Conservation (phyloP, 768 basidiomycete species). For the Dioszegia crocea region DNA sequence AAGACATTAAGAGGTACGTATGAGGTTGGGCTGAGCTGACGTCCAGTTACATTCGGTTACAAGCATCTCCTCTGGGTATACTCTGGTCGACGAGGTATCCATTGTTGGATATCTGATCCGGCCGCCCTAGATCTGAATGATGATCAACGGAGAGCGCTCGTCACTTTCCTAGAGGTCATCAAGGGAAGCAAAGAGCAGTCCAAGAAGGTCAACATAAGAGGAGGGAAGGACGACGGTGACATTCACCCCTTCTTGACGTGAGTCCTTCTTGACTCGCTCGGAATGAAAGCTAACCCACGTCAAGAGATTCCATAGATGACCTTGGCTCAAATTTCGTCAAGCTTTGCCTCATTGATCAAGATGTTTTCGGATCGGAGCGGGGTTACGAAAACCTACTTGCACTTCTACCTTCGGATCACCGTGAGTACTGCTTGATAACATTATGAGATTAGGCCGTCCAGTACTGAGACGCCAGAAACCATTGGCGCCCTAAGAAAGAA, state of each 20-base stretch:
- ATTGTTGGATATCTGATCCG: constrained; percentile 91
- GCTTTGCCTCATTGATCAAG: constrained; percentile 74
- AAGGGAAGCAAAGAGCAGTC: constrained; percentile 73
- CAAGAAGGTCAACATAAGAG: constrained; percentile 75
- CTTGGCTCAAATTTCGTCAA: constrained; percentile 61
- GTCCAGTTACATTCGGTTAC: constrained; percentile 77
- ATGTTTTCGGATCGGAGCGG: constrained; percentile 67
- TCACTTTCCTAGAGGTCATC: constrained; percentile 80
- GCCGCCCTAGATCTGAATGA: constrained; percentile 86
- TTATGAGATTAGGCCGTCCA: not conserved
- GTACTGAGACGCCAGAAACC: constrained; percentile 42
- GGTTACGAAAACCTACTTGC: constrained; percentile 72
- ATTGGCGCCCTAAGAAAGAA: constrained; percentile 56
- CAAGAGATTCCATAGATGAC: constrained; percentile 55
- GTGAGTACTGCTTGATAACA: no score
- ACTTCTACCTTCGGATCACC: constrained; percentile 63
- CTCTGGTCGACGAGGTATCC: constrained; percentile 96
- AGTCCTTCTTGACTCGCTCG: constrained; percentile 36
- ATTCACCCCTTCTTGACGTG: constrained; percentile 74
- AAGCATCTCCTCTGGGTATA: constrained; percentile 92
- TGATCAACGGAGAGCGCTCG: constrained; percentile 78
- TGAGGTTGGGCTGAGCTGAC: not conserved
- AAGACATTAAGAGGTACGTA: constrained; percentile 60
- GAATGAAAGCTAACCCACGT: not conserved
- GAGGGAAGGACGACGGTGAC: constrained; percentile 44